Conservation (phyloP, 495 filamentous ascomycete genomes). For the Penicillium bovifimosum region DNA sequence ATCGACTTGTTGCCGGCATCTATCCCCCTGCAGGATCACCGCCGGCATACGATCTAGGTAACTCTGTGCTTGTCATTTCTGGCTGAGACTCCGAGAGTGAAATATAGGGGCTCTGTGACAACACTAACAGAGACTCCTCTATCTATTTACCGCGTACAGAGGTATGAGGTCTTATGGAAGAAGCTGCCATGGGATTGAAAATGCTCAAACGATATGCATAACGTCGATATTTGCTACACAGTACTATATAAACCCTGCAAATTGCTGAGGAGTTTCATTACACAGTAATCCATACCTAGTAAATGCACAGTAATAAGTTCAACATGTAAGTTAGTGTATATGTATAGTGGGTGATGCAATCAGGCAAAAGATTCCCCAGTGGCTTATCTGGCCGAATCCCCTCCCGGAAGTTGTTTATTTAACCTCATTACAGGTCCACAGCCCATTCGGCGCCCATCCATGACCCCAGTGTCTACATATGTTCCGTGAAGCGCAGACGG, state of each 20-base stretch:
- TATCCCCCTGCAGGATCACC: too few relatives aligned
- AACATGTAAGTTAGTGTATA: neutral
- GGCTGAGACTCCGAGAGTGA: too few relatives aligned
- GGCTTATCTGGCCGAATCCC: constrained; percentile 29
- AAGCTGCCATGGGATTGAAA: neutral
- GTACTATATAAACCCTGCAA: too few relatives aligned
- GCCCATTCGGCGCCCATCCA: constrained; percentile 18
- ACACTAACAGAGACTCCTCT: too few relatives aligned
- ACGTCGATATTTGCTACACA: too few relatives aligned
- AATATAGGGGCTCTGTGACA: too few relatives aligned
- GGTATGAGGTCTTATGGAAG: too few relatives aligned
- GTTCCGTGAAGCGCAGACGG: constrained; percentile 43
- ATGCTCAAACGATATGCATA: neutral
- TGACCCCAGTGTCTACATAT: constrained; percentile 23
- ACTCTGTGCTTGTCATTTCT: too few relatives aligned
- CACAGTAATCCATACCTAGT: neutral
- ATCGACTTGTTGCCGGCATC: too few relatives aligned
- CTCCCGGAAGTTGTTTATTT: neutral
- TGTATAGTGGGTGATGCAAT: constrained; percentile 15
- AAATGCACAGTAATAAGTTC: neutral
- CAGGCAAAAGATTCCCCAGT: constrained; percentile 10
- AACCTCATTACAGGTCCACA: neutral
- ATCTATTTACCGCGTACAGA: too few relatives aligned
- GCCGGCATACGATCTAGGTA: too few relatives aligned
- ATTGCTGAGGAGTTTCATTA: too few relatives aligned